Conservation (phyloP, 2,329 filamentous ascomycete species). For the Alternaria hordeiaustralica region DNA sequence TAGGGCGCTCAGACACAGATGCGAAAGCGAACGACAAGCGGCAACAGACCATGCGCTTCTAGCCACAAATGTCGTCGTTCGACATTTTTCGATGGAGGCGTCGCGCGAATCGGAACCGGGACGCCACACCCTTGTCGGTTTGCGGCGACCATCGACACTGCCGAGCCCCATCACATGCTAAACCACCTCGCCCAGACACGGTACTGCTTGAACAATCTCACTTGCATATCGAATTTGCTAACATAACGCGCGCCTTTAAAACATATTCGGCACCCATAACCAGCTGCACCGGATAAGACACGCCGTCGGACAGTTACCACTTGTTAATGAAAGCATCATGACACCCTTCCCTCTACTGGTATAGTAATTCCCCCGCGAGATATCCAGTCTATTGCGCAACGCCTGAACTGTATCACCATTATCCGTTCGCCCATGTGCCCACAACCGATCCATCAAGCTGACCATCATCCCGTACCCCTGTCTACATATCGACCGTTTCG, state of each 20-base stretch:
- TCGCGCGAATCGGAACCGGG: slow-evolving; percentile 19
- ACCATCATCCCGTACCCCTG: neutral
- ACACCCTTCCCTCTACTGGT: neutral
- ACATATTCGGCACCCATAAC: neutral
- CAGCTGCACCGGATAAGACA: neutral
- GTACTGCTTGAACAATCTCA: neutral
- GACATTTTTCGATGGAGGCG: slow-evolving; percentile 21
- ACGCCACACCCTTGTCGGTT: slow-evolving; percentile 13
- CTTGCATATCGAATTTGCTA: neutral
- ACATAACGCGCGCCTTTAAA: neutral
- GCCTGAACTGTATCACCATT: neutral
- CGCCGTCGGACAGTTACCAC: neutral
- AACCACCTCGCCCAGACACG: neutral
- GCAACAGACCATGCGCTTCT: slow-evolving; percentile 7
- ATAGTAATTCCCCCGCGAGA: neutral
- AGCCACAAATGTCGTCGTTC: slow-evolving; percentile 18
- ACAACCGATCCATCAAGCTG: neutral
- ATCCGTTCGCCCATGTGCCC: neutral
- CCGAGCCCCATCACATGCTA: slow-evolving; percentile 4
- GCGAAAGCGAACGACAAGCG: slow-evolving; percentile 9
- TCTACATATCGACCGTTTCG: slow-evolving; percentile 72
- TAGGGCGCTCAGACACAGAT: neutral
- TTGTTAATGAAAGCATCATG: neutral
- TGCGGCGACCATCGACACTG: slow-evolving; percentile 13
- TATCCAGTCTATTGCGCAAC: slow-evolving; percentile 7